Evolutionary conservation across 2,329 filamentous ascomycete genomes (phyloP), one percentile per base, ranked within the genome.

Genomic region (Xylariaceae sp.): DNA sequence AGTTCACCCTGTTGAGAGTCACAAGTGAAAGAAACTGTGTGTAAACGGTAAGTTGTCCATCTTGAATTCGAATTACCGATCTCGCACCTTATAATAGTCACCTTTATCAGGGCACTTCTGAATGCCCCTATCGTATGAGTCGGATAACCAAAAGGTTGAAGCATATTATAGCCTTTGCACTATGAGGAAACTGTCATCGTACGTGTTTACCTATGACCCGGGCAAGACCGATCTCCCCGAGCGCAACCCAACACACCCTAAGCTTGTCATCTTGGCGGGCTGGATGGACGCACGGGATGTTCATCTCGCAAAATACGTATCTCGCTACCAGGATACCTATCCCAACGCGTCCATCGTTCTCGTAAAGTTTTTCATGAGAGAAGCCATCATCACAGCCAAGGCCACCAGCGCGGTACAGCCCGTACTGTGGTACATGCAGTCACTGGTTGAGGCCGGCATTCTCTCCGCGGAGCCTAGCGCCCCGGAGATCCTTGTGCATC

Each of bases 231-330:
- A 34, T 9, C 38, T n/a, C 18, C 38, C 23, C 21, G 35, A 34
- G 36, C 45, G 12, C 21, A 24, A 24, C 21, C 21, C 42, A 32
- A 36, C 40, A 2, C 51, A 62, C 8, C 71, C 73, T 9, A 65
- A 65, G 37, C 62, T 76, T 24, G 62, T 76, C 40, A 46, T 74
- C 16, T 34, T 76, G 24, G 63, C 67, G 24, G 59, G 65, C 6
- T 76, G 73, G 73, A 71, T 74, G 64, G 67, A 64, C 31, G 71
- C 73, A 8, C 62, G 54, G n/a, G 66, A 72, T 27, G 53, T 55
- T 5, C 70, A 76, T 51, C 67, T 76, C 31, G 63, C 64, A 47
- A 76, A 76, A 48, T 76, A 76, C 52, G 61, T 71, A 18, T 50
- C 60, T 3, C 57, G 60, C 17, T 67, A 75, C 52, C 68, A 68